Base-by-base conservation (phyloP, 345 rosid genomes). In the Hibiscus mutabilis region DNA sequence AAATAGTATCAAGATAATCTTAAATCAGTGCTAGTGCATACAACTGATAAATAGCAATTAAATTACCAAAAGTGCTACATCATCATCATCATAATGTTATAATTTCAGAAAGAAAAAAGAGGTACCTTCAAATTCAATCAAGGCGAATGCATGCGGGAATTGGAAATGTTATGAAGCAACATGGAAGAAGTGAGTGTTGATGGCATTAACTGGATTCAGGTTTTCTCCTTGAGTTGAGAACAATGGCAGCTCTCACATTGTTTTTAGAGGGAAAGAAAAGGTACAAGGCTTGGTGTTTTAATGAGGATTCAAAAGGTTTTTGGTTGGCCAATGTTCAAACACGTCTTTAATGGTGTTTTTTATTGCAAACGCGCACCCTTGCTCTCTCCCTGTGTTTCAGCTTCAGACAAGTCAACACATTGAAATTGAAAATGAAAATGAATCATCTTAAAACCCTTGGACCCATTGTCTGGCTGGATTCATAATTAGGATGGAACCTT, bases 141-240 rank as follows among this genome's bases (percentile, higher is more conserved):
- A 42, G 51, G 4, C 0, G 10, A 37, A 7, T 7, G 42, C 42
- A 37, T 37, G 42, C 7, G 9, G 42, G 10, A 8, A 8, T 1
- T 78, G 73, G 21, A 85, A 80, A 21, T 90, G 11, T 9, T 90
- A 6, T 70, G 82, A 6, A 97, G 93, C 80, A 94, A 77, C 16
- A 77, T 80, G 3, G 82, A 8, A 76, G 79, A 94, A 91, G 2
- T 85, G 11, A 8, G 9, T 37, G 42, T 37, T 37, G 11, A 7
- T 37, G 42, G 9, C 91, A 44, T 42, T 42, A 37, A 37, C 51
- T 63, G 68, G 51, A 37, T 44, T 1, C 7, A 51, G 12, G 33
- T 24, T 65, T 22, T 65, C 21, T 44, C 3, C 69, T 21, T 44
- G 35, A 44, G 33, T 47, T 9, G 57, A 66, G 57, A 66, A 66